Evolutionary conservation across 306 rosid genomes (phyloP).

Genomic region (Inga laurina): DNA sequence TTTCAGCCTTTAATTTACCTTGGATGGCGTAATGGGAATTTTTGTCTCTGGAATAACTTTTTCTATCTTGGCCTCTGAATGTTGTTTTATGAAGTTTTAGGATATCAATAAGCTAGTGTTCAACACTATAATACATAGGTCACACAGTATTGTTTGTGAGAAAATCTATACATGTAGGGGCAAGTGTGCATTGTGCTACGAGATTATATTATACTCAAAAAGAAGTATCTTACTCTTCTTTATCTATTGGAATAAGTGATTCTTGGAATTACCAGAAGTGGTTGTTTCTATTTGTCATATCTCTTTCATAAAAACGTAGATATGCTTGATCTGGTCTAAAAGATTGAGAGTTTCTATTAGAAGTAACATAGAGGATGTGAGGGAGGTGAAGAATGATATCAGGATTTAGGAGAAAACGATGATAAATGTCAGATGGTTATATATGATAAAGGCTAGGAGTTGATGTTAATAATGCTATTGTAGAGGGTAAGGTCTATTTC

Average conservation of each 20-base stretch:
- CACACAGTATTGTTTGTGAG: conserved; percentile 13
- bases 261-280: conserved; percentile 4
- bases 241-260: neutral
- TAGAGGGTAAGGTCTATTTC: neutral
- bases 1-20: conserved; percentile 19
- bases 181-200: neutral
- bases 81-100: conserved; percentile 18
- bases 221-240: neutral
- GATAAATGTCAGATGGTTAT: neutral
- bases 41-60: conserved; percentile 16
- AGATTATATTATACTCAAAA: neutral
- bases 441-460: neutral
- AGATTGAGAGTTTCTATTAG: neutral
- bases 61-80: conserved; percentile 14
- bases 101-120: conserved; percentile 18
- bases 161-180: neutral
- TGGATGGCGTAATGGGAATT: neutral
- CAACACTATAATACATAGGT: conserved; percentile 7
- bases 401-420: neutral
- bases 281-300: neutral
- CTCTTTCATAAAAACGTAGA: neutral
- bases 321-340: neutral
- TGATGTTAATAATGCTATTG: neutral
- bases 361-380: conserved; percentile 9
- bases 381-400: conserved; percentile 9